Conservation (phyloP, 768 basidiomycete genomes). For the Naematelia encephala region DNA sequence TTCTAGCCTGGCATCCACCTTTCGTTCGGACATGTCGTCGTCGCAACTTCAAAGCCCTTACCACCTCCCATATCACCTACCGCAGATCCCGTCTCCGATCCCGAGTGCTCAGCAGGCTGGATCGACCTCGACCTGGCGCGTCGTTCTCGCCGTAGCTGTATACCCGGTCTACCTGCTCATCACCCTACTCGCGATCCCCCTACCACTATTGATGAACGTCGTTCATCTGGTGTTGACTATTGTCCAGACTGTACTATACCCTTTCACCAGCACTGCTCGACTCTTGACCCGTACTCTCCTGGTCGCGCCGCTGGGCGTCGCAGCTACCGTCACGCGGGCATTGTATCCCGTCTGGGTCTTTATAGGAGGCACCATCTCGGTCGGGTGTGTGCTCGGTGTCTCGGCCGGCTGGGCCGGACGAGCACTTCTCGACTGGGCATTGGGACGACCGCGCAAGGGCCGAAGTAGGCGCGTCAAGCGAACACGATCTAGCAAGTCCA, state of each 20-base stretch:
- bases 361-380: slow-evolving; percentile 29
- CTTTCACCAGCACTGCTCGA: slow-evolving; percentile 65
- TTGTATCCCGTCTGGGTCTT: slow-evolving; percentile 40
- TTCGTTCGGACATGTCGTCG: slow-evolving; percentile 14
- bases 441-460: slow-evolving; percentile 4
- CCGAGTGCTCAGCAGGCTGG: slow-evolving; percentile 2
- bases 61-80: slow-evolving; percentile 32
- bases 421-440: slow-evolving; percentile 21
- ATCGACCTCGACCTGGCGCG: slow-evolving; percentile 7
- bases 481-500: background rate
- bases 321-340: slow-evolving; percentile 12
- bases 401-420: slow-evolving; percentile 33
- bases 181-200: slow-evolving; percentile 27
- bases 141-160: slow-evolving; percentile 17
- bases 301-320: slow-evolving; percentile 16
- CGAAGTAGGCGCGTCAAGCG: background rate
- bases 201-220: slow-evolving; percentile 37
- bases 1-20: slow-evolving; percentile 16
- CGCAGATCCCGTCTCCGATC: slow-evolving; percentile 27
- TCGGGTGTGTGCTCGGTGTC: slow-evolving; percentile 35
- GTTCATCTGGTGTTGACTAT: slow-evolving; percentile 71
- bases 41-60: slow-evolving; percentile 19
- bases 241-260: slow-evolving; percentile 77
- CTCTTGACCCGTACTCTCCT: slow-evolving; percentile 24
- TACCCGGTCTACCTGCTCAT: slow-evolving; percentile 34